Conservation (phyloP, 2,329 filamentous ascomycete genomes). For the Plenodomus biglobosus region DNA sequence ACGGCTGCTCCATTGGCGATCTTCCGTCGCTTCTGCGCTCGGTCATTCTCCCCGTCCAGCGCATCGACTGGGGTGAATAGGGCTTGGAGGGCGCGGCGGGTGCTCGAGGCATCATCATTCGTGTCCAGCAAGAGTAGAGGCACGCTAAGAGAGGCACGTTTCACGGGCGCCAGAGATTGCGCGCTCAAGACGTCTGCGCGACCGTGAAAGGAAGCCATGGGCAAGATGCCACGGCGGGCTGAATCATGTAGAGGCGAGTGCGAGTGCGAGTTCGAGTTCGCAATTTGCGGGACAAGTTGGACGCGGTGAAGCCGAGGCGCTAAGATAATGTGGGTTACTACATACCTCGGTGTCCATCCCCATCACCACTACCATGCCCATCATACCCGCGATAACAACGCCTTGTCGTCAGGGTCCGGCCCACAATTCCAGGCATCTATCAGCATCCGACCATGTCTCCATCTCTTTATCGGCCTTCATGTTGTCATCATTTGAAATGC, state of each 20-base stretch:
- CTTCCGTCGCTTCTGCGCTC: constrained; percentile 35
- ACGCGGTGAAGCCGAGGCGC: constrained; percentile 16
- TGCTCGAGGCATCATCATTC: constrained; percentile 16
- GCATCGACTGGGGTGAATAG: constrained; percentile 18
- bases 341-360: too few species aligned
- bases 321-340: too few species aligned
- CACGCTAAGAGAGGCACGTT: neutral
- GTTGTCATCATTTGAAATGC: too few species aligned
- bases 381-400: constrained; percentile 4
- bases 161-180: neutral
- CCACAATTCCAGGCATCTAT: constrained; percentile 8
- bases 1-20: constrained; percentile 10
- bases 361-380: too few species aligned
- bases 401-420: neutral
- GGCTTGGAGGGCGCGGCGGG: constrained; percentile 11
- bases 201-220: neutral
- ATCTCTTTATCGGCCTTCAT: too few species aligned
- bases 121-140: constrained; percentile 3
- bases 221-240: neutral
- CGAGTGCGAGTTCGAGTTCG: too few species aligned
- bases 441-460: too few species aligned
- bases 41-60: constrained; percentile 9
- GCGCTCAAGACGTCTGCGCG: constrained; percentile 18
- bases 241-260: neutral
- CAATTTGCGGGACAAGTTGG: too few species aligned